Base-by-base conservation (phyloP, 179 eudicot species). In the Silene coronaria region DNA sequence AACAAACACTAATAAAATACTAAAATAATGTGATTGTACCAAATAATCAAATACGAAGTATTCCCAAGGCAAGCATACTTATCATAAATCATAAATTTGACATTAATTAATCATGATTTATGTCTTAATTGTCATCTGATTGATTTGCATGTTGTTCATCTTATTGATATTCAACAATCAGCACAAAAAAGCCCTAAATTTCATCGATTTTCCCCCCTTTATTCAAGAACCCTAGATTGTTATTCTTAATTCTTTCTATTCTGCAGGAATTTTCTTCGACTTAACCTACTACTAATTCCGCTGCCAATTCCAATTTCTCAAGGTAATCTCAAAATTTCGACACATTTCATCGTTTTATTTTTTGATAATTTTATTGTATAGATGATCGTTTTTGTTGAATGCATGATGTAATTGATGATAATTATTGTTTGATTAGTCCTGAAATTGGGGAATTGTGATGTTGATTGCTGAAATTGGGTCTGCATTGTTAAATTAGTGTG, bases 401-500 rank as follows among this genome's bases (percentile, higher is more conserved):
- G 51, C 51, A 45, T 45, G 51, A 2, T 34, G 32, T 4, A 48
- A 36, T 30, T 23, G 13, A 9, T 61, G 22, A 61, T 19, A 48
- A 22, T 22, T 5, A 28, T 0, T 48, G 73, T 13, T 45, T 46
- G 28, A 19, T 74, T 17, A 45, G 70, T 26, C 32, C 23, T 14
- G 2, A 30, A 17, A 53, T 75, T 79, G 32, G 38, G 59, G 24
- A 21, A 4, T 69, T 69, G 26, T 70, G 59, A 62, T 79, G 67
- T 55, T 26, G 60, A 38, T 75, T 62, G 34, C 57, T 69, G 71
- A 69, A 65, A 8, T 53, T 79, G 42, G 34, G 28, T 27, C 57
- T n/a, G 9, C 70, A 79, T 78, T 78, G 76, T 36, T 65, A 64
- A 72, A 58, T 46, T 22, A 2, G 32, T 36, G 61, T n/a, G 11